Conservation (phyloP, 1,284 basidiomycete species). For the Apiotrichum sp. region DNA sequence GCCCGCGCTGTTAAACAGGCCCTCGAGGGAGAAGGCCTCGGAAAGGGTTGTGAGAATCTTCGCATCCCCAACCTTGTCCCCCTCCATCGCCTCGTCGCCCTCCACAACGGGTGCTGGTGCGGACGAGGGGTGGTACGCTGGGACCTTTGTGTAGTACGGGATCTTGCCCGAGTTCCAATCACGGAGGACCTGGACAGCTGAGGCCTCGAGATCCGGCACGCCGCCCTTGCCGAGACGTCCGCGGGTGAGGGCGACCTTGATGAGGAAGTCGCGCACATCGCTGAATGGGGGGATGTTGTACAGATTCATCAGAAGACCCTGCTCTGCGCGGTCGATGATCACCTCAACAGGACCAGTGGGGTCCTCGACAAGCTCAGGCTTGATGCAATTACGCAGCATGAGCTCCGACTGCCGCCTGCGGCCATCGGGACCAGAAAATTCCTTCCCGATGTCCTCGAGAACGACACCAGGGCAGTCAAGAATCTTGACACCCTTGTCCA, state of each 20-base stretch:
- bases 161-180: constrained; percentile 99
- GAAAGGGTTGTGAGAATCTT: constrained; percentile 41
- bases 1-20: constrained; percentile 38
- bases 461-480: constrained; percentile 96
- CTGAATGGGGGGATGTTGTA: constrained; percentile 71
- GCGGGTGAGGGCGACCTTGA: constrained; percentile 79
- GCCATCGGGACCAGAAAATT: constrained; percentile 51
- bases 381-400: constrained; percentile 84
- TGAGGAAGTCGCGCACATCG: constrained; percentile 76
- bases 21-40: constrained; percentile 45
- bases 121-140: constrained; percentile 55
- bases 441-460: constrained; percentile 55
- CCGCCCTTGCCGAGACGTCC: constrained; percentile 86
- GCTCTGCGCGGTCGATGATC: constrained; percentile 66
- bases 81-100: constrained; percentile 35
- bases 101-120: constrained; percentile 11
- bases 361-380: constrained; percentile 86
- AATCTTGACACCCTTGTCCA: constrained; percentile 86
- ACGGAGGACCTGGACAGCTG: constrained; percentile 75
- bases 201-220: constrained; percentile 76
- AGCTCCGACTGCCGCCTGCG: constrained; percentile 60
- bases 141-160: constrained; percentile 76
- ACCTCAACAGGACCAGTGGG: constrained; percentile 84
- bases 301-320: constrained; percentile 63
- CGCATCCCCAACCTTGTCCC: constrained; percentile 36